Evolutionary conservation across 139 green algal genomes (phyloP).

Genomic region (Raphidocelis subcapitata): DNA sequence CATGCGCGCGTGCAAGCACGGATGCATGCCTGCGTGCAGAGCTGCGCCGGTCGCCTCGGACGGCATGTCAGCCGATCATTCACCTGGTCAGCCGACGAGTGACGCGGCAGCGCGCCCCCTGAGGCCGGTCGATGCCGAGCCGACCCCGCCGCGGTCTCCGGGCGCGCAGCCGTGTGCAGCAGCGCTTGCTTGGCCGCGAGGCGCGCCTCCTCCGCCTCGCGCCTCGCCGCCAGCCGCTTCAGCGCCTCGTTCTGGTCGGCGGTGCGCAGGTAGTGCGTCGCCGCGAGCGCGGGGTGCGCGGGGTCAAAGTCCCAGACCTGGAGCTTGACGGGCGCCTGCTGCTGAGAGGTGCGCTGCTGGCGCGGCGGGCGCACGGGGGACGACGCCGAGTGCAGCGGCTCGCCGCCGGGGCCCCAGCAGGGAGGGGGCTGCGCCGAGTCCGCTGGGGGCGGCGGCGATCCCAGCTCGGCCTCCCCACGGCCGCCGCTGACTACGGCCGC

Average conservation of each 20-base stretch:
- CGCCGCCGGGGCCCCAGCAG: background rate
- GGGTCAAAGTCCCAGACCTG: conserved; percentile 25
- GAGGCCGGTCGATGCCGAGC: too few species aligned
- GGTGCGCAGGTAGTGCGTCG: conserved; percentile 30
- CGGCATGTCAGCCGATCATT: too few species aligned
- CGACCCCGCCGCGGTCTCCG: too few species aligned
- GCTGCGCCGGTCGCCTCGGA: too few species aligned
- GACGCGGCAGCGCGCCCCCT: too few species aligned
- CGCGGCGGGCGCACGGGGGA: too few species aligned
- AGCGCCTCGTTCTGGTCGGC: conserved; percentile 25
- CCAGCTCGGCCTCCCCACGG: background rate
- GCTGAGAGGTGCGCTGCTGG: background rate
- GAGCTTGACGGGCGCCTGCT: conserved; percentile 3
- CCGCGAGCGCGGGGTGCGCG: conserved; percentile 30
- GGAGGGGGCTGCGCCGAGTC: background rate
- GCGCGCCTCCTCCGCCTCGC: background rate
- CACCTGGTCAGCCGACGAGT: too few species aligned
- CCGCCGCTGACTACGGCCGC: too few species aligned
- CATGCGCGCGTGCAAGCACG: too few species aligned
- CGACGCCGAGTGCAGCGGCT: background rate
- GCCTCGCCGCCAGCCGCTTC: background rate
- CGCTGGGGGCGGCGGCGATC: background rate
- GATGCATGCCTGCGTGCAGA: too few species aligned
- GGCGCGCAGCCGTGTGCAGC: background rate
- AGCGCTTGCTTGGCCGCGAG: background rate